Base-by-base conservation (phyloP, 345 rosid species). In the Dipteronia sinensis region DNA sequence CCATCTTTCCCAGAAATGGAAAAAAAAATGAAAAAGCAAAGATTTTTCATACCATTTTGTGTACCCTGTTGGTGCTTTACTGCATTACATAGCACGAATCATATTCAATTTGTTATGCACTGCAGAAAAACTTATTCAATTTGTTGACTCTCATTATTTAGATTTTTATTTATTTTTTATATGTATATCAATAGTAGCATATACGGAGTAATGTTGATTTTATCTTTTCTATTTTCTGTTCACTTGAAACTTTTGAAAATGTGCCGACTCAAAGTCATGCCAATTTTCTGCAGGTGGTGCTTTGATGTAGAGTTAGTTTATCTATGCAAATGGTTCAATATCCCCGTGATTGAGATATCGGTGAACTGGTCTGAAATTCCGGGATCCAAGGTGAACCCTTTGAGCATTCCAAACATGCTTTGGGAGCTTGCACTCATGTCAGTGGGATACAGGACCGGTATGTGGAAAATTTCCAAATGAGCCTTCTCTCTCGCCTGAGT, bases 371-470 rank as follows among this genome's bases (percentile, higher is more conserved):
- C 93, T 17, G 98, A 96, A 81, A 96, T 94, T 64, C 99, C 99
- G 3, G 99, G 99, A 73, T 96, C 99, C 16, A 96, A 96, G 88
- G 89, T 94, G 84, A 96, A 88, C 85, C 81, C 87, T 51, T 79
- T 94, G 67, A 94, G 99, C 93, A 94, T 94, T 68, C 98, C 90
- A 8, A 94, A 89, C 89, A 94, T 96, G 98, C 94, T 96, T 15
- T 96, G 97, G 98, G 99, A 96, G 89, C 92, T 96, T 47, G 91
- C 87, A 10, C 93, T 96, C 59, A 92, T 96, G 97, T 91, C 99
- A 2, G 84, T 82, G 29, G 99, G 98, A 71, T 92, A 96, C 82
- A 86, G 98, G 87, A 88, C 89, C 3, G 85, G 95, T 47, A 84
- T 96, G 79, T 96, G 98, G 99, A 84, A 89, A 81, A 82, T 91